Percentiles rank a stretch among this genome's conserved stretches.
Conservation (phyloP, 345 rosid genomes). For the Syzygium aqueum region DNA sequence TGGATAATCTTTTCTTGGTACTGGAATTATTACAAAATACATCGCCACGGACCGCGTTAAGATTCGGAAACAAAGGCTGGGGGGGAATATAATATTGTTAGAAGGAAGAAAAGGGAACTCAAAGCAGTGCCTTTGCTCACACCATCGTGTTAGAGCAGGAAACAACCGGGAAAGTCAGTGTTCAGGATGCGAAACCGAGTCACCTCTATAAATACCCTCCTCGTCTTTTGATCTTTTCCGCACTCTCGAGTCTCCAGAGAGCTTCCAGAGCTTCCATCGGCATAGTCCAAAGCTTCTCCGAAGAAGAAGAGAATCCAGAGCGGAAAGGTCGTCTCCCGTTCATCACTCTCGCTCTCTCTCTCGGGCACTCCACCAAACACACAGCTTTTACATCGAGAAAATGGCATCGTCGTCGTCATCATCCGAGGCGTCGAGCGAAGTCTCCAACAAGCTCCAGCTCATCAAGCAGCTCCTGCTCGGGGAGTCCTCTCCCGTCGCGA, state of each 20-base stretch:
- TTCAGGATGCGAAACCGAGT: background rate
- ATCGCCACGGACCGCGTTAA: background rate
- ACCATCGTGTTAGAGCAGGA: background rate
- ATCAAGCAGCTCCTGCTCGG: slow-evolving; percentile 50
- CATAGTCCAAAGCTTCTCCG: background rate
- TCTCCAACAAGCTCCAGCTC: slow-evolving; percentile 25
- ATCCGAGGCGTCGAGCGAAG: slow-evolving; percentile 1
- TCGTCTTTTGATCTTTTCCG: background rate
- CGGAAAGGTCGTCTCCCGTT: background rate
- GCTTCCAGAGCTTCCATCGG: background rate
- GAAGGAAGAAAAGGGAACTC: background rate
- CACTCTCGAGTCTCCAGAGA: background rate
- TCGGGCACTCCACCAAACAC: background rate
- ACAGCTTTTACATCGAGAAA: background rate
- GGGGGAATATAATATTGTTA: background rate
- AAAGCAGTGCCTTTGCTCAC: background rate
- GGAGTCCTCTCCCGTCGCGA: slow-evolving; percentile 29
- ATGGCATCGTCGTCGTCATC: background rate
- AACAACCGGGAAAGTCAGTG: background rate
- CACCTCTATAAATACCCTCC: background rate
- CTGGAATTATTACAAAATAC: background rate
- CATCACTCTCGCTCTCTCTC: background rate
- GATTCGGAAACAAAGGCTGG: background rate
- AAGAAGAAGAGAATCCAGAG: background rate
- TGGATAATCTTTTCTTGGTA: rapidly evolving